Conservation (phyloP, 345 rosid species). For the Salix dunnii region DNA sequence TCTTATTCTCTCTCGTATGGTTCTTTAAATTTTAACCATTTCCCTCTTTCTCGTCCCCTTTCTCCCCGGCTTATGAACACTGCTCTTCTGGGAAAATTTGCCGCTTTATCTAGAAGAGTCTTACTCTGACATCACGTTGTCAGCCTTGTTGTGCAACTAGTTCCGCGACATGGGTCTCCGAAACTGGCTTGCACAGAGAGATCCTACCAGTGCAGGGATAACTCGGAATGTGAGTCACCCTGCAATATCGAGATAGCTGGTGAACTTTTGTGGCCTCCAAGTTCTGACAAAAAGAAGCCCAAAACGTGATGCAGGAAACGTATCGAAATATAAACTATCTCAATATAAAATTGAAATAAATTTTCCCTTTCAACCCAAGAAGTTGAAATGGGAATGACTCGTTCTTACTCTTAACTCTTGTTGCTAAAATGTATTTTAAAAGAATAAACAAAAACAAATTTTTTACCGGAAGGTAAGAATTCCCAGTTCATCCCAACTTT, state of each 20-base stretch:
- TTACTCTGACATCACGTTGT: background rate
- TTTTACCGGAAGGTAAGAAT: too few relatives aligned
- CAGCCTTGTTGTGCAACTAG: too few relatives aligned
- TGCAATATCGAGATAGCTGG: background rate
- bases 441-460: too few relatives aligned
- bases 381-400: too few relatives aligned
- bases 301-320: background rate
- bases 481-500: too few relatives aligned
- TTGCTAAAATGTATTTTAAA: too few relatives aligned
- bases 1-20: background rate
- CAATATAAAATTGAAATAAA: background rate
- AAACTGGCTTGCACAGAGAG: background rate
- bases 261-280: background rate
- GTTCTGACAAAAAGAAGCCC: background rate
- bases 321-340: background rate
- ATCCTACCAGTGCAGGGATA: background rate
- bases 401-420: too few relatives aligned
- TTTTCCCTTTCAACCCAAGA: too few relatives aligned
- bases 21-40: background rate
- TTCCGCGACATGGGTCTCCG: background rate
- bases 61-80: too few relatives aligned
- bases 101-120: background rate
- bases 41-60: too few relatives aligned
- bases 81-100: background rate
- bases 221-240: background rate